Base-by-base conservation (phyloP, 2,329 filamentous ascomycete species). In the Pseudogymnoascus sp. region DNA sequence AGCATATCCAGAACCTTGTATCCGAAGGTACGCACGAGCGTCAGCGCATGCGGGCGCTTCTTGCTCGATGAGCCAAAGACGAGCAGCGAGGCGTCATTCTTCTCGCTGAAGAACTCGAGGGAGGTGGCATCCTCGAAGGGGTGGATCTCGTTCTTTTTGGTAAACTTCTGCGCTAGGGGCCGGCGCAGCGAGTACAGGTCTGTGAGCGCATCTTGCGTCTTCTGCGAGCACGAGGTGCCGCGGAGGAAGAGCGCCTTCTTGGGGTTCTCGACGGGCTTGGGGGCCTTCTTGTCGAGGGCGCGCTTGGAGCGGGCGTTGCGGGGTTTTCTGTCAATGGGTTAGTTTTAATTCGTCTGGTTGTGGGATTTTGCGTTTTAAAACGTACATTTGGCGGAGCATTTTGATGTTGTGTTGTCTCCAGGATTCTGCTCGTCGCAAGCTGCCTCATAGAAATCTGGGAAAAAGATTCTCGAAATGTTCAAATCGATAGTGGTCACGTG, bases 131-230 rank as follows among this genome's bases (percentile, higher is more conserved):
- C 92, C 76, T 97, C 93, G 76, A 99, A 99, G 1, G 95, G 95
- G 76, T 95, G 92, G 71, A 96, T 89, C 69, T 87, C 83, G 77
- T 99, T 99, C 81, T 97, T 97, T 84, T 97, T 99, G 77, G 87
- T 90, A 80, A 99, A 96, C 69, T 93, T 92, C 76, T 96, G 88
- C 68, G 88, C 87, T 66, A 93, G 83, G 2, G 93, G 92, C 72
- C 89, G 87, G 71, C 93, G 93, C 73, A 99, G 82, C 60, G 90
- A 84, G 77, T 91, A 85, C 64, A 99, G 84, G 71, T 97, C 95
- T 69, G 86, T 88, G 66, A 97, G 81, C 64, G 91, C 90, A 70
- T 93, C 88, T 77, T 96, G 87, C 64, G 92, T 82, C 60, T 95
- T 79, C 71, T 93, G 87, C 53, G 90, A 93, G 75, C 90, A 93